These are phyloP conservation scores for Hypoxylon crocopeplum DNA, from an alignment of 495 filamentous ascomycete genomes.

Conservation along the genomic window DNA sequence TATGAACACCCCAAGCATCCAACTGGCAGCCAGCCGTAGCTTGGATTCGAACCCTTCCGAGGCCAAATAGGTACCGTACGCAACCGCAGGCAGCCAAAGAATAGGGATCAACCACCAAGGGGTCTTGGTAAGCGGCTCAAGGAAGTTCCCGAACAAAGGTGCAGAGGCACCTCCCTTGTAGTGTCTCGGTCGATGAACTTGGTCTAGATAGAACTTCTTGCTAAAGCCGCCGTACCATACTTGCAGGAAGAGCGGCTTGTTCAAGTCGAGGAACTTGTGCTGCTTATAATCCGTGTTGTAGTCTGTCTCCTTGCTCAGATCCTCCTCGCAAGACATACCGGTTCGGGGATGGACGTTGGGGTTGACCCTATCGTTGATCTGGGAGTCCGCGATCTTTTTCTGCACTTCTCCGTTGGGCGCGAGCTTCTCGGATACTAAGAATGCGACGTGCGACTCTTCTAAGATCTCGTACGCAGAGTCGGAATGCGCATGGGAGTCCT, in stretches of 20 bases:
- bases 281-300: conserved; percentile 72
- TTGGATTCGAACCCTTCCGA: conserved; percentile 57
- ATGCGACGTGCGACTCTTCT: conserved; percentile 78
- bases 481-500: conserved; percentile 80
- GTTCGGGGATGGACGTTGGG: conserved; percentile 69
- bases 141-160: conserved; percentile 95
- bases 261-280: conserved; percentile 93
- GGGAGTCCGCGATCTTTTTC: conserved; percentile 25
- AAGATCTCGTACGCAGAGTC: conserved; percentile 94
- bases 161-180: conserved; percentile 92
- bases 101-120: conserved; percentile 89
- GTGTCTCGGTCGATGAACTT: conserved; percentile 93
- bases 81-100: conserved; percentile 83
- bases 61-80: conserved; percentile 75
- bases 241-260: conserved; percentile 83
- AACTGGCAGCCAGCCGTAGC: conserved; percentile 60
- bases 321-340: conserved; percentile 84
- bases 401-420: conserved; percentile 33
- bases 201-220: conserved; percentile 94
- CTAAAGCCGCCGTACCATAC: conserved; percentile 87
- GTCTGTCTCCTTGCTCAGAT: conserved; percentile 87
- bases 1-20: conserved; percentile 68
- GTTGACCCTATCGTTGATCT: conserved; percentile 44
- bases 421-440: conserved; percentile 63
- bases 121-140: conserved; percentile 93